phyloP scores from a whole-genome alignment of 2,329 filamentous ascomycete species.

The Pochonia chlamydosporia region DNA sequence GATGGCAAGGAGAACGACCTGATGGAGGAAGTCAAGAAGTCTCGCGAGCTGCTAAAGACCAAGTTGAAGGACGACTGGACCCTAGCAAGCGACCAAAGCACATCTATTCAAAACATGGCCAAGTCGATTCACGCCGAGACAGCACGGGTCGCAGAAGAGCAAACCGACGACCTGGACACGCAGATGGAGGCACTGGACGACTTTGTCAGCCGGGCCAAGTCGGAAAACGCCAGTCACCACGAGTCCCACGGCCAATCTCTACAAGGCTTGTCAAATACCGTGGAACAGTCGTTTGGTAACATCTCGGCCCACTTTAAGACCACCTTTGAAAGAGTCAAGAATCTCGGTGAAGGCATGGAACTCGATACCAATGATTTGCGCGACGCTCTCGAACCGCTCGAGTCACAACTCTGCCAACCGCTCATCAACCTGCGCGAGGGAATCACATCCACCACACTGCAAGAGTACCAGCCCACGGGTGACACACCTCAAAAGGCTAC shows the following conservation, averaged over 20 bases:
- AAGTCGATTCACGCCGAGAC: conserved; percentile 88
- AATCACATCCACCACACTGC: conserved; percentile 58
- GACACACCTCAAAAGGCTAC: conserved; percentile 74
- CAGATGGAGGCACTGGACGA: conserved; percentile 89
- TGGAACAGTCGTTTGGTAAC: conserved; percentile 66
- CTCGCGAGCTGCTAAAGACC: conserved; percentile 70
- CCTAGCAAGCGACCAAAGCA: conserved; percentile 71
- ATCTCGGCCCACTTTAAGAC: conserved; percentile 66
- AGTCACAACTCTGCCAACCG: conserved; percentile 57
- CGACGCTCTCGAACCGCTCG: conserved; percentile 56
- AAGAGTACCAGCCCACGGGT: conserved; percentile 81
- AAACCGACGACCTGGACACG: conserved; percentile 79
- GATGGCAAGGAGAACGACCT: conserved; percentile 61
- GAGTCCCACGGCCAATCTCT: conserved; percentile 62
- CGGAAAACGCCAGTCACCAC: conserved; percentile 75
- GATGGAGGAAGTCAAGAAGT: conserved; percentile 64
- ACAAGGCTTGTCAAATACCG: conserved; percentile 57
- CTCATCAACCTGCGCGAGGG: conserved; percentile 65
- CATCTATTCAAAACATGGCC: conserved; percentile 76
- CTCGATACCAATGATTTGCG: conserved; percentile 52
- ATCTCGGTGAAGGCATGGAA: conserved; percentile 63
- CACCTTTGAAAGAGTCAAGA: conserved; percentile 61
- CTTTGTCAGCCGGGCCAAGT: conserved; percentile 76
- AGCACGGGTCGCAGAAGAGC: conserved; percentile 80
- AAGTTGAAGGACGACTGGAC: conserved; percentile 85